Base-by-base conservation (phyloP, 1,284 basidiomycete species). In the Neolentinus lepideus region DNA sequence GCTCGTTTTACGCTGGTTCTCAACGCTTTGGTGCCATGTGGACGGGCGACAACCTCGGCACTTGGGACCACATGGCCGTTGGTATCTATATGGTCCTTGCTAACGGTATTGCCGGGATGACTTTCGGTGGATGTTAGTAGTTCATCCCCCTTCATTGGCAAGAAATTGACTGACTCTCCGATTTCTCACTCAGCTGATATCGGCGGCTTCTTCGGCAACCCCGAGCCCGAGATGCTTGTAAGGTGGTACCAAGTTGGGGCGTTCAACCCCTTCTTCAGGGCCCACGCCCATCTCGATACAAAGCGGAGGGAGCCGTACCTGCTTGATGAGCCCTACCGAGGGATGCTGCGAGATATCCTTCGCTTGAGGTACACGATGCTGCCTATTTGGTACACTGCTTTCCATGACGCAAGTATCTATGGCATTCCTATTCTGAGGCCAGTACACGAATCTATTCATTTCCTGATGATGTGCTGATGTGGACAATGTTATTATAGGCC, bases 201-300 rank as follows among this genome's bases (percentile, higher is more conserved):
- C 51, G 95, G 96, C 38, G 96, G 96, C 16, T 99, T 98, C 85
- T 99, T 99, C 67, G 96, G 96, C 51, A 97, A 99, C 70, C 96
- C 97, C 0, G 81, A 88, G 38, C 79, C 88, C 1, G 96, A 99
- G 67, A 93, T 98, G 84, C 85, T 99, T 27, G 87, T 96, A 8
- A 82, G 97, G 36, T 99, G 96, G 96, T 98, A 99, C 67, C 93
- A 93, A 74, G 88, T 95, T 35, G 97, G 96, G 26, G 85, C 88
- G 11, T 97, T 98, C 70, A 88, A 88, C 60, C 96, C 96, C 2
- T 99, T 99, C 83, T 96, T 99, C 88, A 85, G 96, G 54, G 96
- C 96, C 0, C 97, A 99, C 71, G 97, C 96, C 3, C 95, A 98
- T 70, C 89, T 98, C 64, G 97, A 99, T 71, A 97, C 96, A 46